Evolutionary conservation across 805 yeast species (phyloP).

Genomic region (Metschnikowia hibisci): DNA sequence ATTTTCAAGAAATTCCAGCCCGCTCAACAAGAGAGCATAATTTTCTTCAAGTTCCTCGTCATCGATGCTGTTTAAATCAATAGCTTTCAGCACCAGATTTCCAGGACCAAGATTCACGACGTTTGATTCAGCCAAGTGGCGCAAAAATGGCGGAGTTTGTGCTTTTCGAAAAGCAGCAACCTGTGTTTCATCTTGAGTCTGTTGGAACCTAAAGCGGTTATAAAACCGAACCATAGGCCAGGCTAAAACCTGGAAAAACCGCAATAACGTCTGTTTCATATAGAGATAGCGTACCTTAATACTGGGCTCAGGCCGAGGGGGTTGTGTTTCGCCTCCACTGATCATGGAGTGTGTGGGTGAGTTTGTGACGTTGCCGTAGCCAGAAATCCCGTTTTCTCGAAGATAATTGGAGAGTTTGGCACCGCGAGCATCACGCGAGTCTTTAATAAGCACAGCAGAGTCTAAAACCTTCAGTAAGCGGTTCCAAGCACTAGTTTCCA

Average conservation of each 20-base stretch:
- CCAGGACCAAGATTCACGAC: too few relatives aligned
- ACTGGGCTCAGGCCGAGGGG: conserved; percentile 10
- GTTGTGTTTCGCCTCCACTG: conserved; percentile 3
- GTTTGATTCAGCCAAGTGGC: conserved; percentile 6
- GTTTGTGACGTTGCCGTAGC: conserved; percentile 30
- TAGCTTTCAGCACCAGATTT: too few relatives aligned
- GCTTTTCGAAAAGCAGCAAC: conserved; percentile 6
- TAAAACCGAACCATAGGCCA: conserved; percentile 10
- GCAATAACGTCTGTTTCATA: conserved; percentile 19
- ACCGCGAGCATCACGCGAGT: background rate
- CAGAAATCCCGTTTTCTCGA: conserved; percentile 15
- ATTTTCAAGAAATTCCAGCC: conserved; percentile 4
- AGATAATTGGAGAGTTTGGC: conserved; percentile 9
- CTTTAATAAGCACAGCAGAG: background rate
- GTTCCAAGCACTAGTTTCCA: conserved; percentile 21
- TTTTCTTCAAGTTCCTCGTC: background rate
- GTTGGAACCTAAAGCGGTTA: background rate
- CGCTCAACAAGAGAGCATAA: background rate
- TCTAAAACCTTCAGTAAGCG: conserved; percentile 4
- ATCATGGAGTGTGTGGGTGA: conserved; percentile 27
- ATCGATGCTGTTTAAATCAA: background rate
- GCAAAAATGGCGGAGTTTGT: conserved; percentile 27
- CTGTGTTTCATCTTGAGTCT: background rate
- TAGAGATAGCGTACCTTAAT: conserved; percentile 20
- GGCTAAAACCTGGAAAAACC: conserved; percentile 22